Percentiles rank a stretch among this genome's conserved stretches.
phyloP scores from a whole-genome alignment of 2,329 filamentous ascomycete genomes.

The Aspergillus aculeatinus region DNA sequence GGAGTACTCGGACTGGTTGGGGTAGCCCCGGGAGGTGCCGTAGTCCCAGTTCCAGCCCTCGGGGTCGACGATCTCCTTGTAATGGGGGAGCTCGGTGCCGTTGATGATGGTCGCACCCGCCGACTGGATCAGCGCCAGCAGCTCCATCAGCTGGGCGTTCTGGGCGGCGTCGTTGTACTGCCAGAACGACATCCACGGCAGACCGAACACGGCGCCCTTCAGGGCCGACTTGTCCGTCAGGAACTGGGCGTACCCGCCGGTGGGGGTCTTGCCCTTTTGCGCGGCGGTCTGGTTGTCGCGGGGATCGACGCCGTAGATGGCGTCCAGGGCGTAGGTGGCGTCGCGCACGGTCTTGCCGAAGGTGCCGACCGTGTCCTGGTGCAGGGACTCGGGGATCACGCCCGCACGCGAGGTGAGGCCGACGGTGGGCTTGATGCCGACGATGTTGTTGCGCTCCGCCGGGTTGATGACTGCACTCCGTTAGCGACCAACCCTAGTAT shows the following conservation, averaged over 20 bases:
- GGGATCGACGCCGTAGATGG: slow-evolving; percentile 64
- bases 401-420: slow-evolving; percentile 66
- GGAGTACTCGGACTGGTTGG: slow-evolving; percentile 74
- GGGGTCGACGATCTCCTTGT: slow-evolving; percentile 62
- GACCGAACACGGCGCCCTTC: slow-evolving; percentile 63
- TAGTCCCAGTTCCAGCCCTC: slow-evolving; percentile 75
- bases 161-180: slow-evolving; percentile 58
- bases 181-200: slow-evolving; percentile 74
- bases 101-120: slow-evolving; percentile 69
- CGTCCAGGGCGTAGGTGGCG: slow-evolving; percentile 64
- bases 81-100: slow-evolving; percentile 65
- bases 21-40: slow-evolving; percentile 59
- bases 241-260: slow-evolving; percentile 57
- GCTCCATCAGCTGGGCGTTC: slow-evolving; percentile 51
- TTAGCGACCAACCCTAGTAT: neutral
- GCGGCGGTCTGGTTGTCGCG: slow-evolving; percentile 66
- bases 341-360: slow-evolving; percentile 70
- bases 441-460: slow-evolving; percentile 65
- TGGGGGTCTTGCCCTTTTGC: slow-evolving; percentile 56
- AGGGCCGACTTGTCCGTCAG: slow-evolving; percentile 56
- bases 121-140: slow-evolving; percentile 55
- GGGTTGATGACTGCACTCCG: slow-evolving; percentile 62
- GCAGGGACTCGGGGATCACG: slow-evolving; percentile 64
- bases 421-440: slow-evolving; percentile 75
- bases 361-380: slow-evolving; percentile 68